Percentiles rank a stretch among this genome's conserved stretches.
phyloP scores from a whole-genome alignment of 2,329 filamentous ascomycete species.

The Sarocladiaceae sp. region DNA sequence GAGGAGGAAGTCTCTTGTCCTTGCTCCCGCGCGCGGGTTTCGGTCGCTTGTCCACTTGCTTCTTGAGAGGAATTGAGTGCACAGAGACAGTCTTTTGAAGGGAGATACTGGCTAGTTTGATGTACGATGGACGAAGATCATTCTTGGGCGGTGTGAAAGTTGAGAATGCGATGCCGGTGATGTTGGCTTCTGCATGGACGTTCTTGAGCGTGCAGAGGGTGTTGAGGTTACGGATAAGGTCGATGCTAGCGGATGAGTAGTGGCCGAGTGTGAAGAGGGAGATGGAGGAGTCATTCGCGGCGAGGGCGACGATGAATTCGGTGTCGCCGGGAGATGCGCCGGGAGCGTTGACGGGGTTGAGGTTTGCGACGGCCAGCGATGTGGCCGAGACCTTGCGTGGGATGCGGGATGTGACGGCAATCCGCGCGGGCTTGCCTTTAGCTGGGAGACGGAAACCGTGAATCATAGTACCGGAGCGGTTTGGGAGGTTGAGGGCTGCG shows the following conservation, averaged over 20 bases:
- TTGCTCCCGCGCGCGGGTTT: conserved; percentile 12
- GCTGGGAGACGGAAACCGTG: conserved; percentile 49
- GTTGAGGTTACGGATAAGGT: conserved; percentile 48
- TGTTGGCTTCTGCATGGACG: conserved; percentile 49
- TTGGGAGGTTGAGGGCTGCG: conserved; percentile 55
- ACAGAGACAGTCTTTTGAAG: conserved; percentile 76
- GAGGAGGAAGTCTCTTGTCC: conserved; percentile 33
- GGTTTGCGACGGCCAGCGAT: conserved; percentile 70
- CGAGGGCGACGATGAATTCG: conserved; percentile 78
- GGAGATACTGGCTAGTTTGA: conserved; percentile 78
- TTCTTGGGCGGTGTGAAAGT: conserved; percentile 50
- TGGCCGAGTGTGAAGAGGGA: conserved; percentile 76
- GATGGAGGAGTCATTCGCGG: conserved; percentile 75
- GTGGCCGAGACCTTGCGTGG: conserved; percentile 68
- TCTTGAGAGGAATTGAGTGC: conserved; percentile 69
- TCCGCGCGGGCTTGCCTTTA: conserved; percentile 35
- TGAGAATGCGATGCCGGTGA: conserved; percentile 57
- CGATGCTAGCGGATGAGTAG: conserved; percentile 38
- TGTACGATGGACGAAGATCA: conserved; percentile 30
- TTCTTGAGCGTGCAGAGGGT: conserved; percentile 49
- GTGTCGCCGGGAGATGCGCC: conserved; percentile 54
- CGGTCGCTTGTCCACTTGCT: conserved; percentile 31
- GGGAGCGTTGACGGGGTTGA: conserved; percentile 52
- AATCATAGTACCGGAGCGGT: conserved; percentile 52
- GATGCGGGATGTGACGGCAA: conserved; percentile 53